Conservation (phyloP, 2,329 filamentous ascomycete genomes). For the Ambrosiella beaveri region DNA sequence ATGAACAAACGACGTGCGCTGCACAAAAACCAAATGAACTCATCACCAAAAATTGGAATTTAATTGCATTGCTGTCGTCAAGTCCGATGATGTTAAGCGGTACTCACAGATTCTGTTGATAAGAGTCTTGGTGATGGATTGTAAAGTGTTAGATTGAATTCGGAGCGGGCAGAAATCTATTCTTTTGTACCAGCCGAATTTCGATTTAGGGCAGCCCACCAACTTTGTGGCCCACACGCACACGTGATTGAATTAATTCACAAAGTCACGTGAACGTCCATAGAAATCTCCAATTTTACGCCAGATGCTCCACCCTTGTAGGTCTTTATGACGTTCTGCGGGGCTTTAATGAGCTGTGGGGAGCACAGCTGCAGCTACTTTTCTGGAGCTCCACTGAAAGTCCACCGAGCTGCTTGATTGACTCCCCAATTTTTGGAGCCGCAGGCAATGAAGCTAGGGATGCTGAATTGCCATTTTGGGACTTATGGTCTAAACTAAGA, state of each 20-base stretch:
- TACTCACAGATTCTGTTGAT: constrained; percentile 13
- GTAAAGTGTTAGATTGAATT: constrained; percentile 2
- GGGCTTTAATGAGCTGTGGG: not conserved
- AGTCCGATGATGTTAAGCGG: not conserved
- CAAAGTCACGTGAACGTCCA: constrained; percentile 5
- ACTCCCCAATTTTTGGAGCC: constrained; percentile 3
- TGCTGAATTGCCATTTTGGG: not conserved
- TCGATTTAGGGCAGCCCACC: constrained; percentile 13
- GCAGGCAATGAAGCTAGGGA: not conserved
- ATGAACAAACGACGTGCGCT: not conserved
- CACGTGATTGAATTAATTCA: constrained; percentile 8
- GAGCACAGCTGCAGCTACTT: constrained; percentile 1
- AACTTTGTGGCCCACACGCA: constrained; percentile 11
- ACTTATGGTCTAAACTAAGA: not conserved
- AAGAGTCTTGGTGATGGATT: constrained; percentile 12
- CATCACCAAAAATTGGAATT: not conserved
- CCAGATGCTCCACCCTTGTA: not conserved
- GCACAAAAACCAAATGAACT: not conserved
- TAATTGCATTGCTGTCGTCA: not conserved
- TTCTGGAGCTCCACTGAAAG: constrained; percentile 3
- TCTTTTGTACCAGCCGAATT: constrained; percentile 13
- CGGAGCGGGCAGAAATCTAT: not conserved
- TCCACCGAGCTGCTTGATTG: constrained; percentile 7
- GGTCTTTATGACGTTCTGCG: not conserved
- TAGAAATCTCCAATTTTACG: not conserved